Base-by-base conservation (phyloP, 176 grass and related monocot species). In the Rhynchospora pubera region DNA sequence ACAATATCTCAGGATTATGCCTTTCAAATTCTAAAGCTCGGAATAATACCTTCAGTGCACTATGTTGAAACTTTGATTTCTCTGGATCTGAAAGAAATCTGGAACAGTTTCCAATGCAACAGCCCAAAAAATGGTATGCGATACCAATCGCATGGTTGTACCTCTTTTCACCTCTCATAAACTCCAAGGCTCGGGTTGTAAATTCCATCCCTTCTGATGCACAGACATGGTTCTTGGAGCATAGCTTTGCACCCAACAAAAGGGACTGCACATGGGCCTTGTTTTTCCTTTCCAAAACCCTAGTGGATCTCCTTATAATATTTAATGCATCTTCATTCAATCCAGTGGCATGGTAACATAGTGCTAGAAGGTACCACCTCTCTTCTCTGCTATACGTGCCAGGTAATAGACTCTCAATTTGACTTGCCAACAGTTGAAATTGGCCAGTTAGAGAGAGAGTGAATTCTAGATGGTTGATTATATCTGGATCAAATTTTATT, bases 351-450 rank as follows among this genome's bases (percentile, higher is more conserved):
- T 90, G 87, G 62, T 91, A 95, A 91, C 96, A 95, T 84, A 99
- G 89, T 52, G 96, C 90, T 44, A 99, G 92, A 84, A 95, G 62
- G 84, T 93, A 98, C 92, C 96, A 98, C 89, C 96, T 98, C 70
- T 95, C 91, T 62, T 84, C 85, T 88, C 89, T 88, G 82, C 63
- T 87, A 84, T 95, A 98, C 46, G 84, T 89, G 65, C 96, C 96
- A 52, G 96, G 96, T 83, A 95, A 88, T 84, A 98, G 39, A 78
- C 88, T 90, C 85, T 95, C 92, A 50, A 98, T 69, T 87, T 98
- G 84, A 77, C 79, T 86, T 5, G 92, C 85, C 85, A 98, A 93
- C 81, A 98, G 39, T 82, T 93, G 86, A 71, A 85, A 88, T 77
- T 98, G 92, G 14, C 92, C 92, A 80, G 92, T 91, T 82, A 95